A percentile compares a stretch with the other conserved stretches of the same genome.
Evolutionary conservation across 1,284 basidiomycete species (phyloP).

Genomic region (Moniliophthora roreri): DNA sequence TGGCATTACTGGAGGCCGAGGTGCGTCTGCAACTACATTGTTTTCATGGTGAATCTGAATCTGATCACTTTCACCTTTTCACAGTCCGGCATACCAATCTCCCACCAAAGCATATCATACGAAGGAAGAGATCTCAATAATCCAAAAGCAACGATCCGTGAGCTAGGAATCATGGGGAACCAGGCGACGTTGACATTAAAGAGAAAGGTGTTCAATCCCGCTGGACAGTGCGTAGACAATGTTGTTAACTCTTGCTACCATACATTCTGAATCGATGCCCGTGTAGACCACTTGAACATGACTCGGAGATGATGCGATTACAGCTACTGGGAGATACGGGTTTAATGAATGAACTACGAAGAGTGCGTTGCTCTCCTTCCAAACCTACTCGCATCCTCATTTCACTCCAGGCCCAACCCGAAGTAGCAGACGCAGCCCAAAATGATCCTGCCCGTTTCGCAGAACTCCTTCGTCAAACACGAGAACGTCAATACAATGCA

Average conservation of each 20-base stretch:
- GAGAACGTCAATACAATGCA: slow-evolving; percentile 52
- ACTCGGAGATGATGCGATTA: slow-evolving; percentile 87
- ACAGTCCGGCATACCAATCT: slow-evolving; percentile 68
- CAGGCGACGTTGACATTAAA: slow-evolving; percentile 69
- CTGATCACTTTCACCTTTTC: background rate
- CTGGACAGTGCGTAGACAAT: slow-evolving; percentile 53
- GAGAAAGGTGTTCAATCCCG: slow-evolving; percentile 53
- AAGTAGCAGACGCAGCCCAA: slow-evolving; percentile 73
- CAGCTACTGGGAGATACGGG: slow-evolving; percentile 84
- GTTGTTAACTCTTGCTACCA: background rate
- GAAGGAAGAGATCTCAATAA: slow-evolving; percentile 64
- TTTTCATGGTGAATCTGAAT: slow-evolving; percentile 1
- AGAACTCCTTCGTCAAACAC: slow-evolving; percentile 66
- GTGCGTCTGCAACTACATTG: slow-evolving; percentile 37
- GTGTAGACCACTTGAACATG: slow-evolving; percentile 63
- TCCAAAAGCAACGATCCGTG: slow-evolving; percentile 64
- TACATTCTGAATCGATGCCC: background rate
- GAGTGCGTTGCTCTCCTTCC: slow-evolving; percentile 42
- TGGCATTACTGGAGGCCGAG: slow-evolving; percentile 89
- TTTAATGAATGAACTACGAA: slow-evolving; percentile 74
- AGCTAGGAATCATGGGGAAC: slow-evolving; percentile 56
- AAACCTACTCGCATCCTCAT: slow-evolving; percentile 1
- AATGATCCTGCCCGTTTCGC: slow-evolving; percentile 73
- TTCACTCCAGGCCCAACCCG: slow-evolving; percentile 65
- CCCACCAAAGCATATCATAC: slow-evolving; percentile 71